Evolutionary conservation across 2,329 filamentous ascomycete species (phyloP).

Genomic region (Pseudogymnoascus pannorum): DNA sequence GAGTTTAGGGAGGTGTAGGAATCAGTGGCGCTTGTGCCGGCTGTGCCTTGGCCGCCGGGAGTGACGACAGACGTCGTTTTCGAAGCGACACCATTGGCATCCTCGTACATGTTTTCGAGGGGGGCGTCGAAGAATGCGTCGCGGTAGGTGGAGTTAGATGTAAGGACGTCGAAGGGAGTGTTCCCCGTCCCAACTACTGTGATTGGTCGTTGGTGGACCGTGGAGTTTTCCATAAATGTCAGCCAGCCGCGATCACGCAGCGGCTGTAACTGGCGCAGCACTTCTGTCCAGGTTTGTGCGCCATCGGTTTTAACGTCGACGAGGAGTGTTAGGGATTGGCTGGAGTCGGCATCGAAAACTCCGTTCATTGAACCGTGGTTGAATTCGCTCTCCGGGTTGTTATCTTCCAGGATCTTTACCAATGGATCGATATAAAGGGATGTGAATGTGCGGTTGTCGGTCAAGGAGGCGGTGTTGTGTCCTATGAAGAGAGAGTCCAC

Average conservation of each 20-base stretch:
- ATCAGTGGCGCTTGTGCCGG: conserved; percentile 30
- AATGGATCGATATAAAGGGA: conserved; percentile 60
- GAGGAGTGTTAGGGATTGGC: conserved; percentile 52
- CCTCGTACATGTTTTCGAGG: conserved; percentile 36
- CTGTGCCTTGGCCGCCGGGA: conserved; percentile 35
- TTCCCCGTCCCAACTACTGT: conserved; percentile 65
- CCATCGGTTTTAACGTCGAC: conserved; percentile 62
- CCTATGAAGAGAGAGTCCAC: conserved; percentile 52
- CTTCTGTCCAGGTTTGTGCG: conserved; percentile 42
- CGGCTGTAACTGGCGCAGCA: conserved; percentile 49
- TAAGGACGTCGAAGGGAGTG: conserved; percentile 49
- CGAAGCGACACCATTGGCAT: conserved; percentile 20
- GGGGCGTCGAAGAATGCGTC: conserved; percentile 64
- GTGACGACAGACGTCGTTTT: conserved; percentile 8
- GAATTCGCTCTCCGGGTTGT: conserved; percentile 44
- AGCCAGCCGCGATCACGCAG: conserved; percentile 53
- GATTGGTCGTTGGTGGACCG: conserved; percentile 47
- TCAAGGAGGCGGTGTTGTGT: conserved; percentile 50
- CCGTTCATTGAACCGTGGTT: conserved; percentile 41
- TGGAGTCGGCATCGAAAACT: conserved; percentile 47
- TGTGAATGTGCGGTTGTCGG: conserved; percentile 48
- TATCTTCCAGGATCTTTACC: conserved; percentile 46
- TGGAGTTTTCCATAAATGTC: conserved; percentile 43
- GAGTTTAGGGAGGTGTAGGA: conserved; percentile 49
- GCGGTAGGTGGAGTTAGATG: conserved; percentile 44